Base-by-base conservation (phyloP, 192 early-diverging fungal species). In the Chytriomyces sp. region DNA sequence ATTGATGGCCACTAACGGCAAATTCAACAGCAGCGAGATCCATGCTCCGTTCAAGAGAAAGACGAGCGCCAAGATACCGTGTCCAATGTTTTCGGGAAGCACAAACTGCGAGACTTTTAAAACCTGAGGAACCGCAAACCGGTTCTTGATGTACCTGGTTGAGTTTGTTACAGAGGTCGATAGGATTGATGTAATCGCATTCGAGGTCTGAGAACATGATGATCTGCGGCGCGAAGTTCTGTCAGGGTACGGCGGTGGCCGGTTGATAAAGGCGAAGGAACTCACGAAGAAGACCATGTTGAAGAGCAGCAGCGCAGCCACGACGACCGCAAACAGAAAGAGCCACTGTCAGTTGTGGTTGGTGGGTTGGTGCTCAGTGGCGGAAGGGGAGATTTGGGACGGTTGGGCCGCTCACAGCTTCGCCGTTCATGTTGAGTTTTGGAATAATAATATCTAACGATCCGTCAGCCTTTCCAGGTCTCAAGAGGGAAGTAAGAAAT, bases 161-260 rank as follows among this genome's bases (percentile, higher is more conserved):
- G 76, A 99, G 85, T 71, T 91, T 94, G 81, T 92, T 93, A 83
- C 94, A 96, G 54, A 99, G 88, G 78, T 99, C 97, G 73, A 99
- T 99, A 12, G 97, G 97, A 80, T 99, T 99, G 84, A 99, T 96
- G 84, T 99, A 99, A 75, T 99, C 97, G 82, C 92, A 94, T 85
- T 99, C 92, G 64, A 96, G 80, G 77, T 91, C 91, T 12, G 89
- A 90, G 62, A 92, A 89, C 89, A 90, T 89, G 75, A 90, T 90
- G 61, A 92, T 90, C 81, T 86, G 70, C 22, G 25, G 36, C 10
- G 37, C 39, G 49, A 36, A 33, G 19, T n/a, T n/a, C n/a, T n/a
- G n/a, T n/a, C n/a, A n/a, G n/a, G n/a, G n/a, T n/a, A n/a, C n/a
- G n/a, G n/a, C n/a, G n/a, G n/a, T n/a, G n/a, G n/a, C n/a, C n/a